These are phyloP conservation scores for Inonotus obliquus DNA, from an alignment of 1,284 basidiomycete species.

Conservation along the genomic window DNA sequence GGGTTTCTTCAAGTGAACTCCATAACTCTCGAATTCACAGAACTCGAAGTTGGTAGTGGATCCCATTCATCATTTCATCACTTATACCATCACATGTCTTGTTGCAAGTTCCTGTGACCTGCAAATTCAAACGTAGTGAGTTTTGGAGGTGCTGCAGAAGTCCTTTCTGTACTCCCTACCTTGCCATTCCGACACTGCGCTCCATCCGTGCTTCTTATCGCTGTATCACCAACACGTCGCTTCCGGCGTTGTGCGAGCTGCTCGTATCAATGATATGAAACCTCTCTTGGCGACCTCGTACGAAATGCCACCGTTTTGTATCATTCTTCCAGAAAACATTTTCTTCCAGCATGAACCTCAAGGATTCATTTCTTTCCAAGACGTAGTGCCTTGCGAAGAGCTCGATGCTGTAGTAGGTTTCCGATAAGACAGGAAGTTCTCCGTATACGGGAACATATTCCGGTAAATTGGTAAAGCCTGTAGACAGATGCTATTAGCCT, in stretches of 20 bases:
- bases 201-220: not conserved
- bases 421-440: constrained; percentile 39
- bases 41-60: too few species aligned
- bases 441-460: constrained; percentile 41
- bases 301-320: constrained; percentile 40
- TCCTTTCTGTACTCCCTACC: too few species aligned
- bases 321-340: constrained; percentile 44
- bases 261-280: constrained; percentile 38
- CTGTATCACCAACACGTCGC: not conserved
- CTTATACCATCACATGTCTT: too few species aligned
- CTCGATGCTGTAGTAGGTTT: constrained; percentile 49
- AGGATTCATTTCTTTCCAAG: constrained; percentile 43
- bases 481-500: not conserved
- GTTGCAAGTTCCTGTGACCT: too few species aligned
- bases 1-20: too few species aligned
- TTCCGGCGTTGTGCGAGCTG: not conserved
- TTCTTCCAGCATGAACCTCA: constrained; percentile 44
- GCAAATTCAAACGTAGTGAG: too few species aligned
- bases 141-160: too few species aligned
- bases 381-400: constrained; percentile 46
- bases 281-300: constrained; percentile 44
- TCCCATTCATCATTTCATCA: too few species aligned
- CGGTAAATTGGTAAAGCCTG: constrained; percentile 45
- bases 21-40: too few species aligned
- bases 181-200: not conserved